Evolutionary conservation across 1,284 basidiomycete species (phyloP), one percentile per base, ranked within the genome.

Genomic region (Naganishia cerealis): DNA sequence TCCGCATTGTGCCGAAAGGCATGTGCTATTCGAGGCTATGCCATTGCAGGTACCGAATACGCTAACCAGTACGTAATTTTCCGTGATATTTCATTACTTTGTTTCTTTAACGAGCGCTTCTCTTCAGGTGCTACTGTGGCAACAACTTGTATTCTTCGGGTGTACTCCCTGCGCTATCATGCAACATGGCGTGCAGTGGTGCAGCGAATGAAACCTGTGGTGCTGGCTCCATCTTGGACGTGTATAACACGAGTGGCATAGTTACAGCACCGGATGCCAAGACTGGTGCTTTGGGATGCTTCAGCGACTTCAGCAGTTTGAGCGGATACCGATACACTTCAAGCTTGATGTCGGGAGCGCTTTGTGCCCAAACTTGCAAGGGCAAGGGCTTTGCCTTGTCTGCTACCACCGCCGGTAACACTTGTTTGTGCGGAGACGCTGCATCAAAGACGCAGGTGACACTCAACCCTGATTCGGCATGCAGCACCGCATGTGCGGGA

Each of bases 401-500:
- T 5, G 66, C 46, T 9, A 58, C 48, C 9, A 58, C 26, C 9
- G 59, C 46, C 36, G 66, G 66, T 6, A 58, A 43, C 50, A 54
- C 66, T 13, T 67, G 66, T 59, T 6, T 67, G 6, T 67, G 66
- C 33, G 66, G 66, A 29, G 43, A 50, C 21, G 61, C 61, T 24
- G 39, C 33, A 42, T 50, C 61, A 15, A 33, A 39, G 15, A 10
- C 18, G 10, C 39, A 43, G 3, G n/a, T 67, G n/a, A 53, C 38
- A 1, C 29, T 57, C 15, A 21, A 29, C 56, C 54, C 67, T 16
- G 67, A 66, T 33, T 54, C 70, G 16, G 18, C 68, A 43, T 74
- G 74, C 62, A 71, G 62, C 33, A 61, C 66, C 29, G 48, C 50
- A 10, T 76, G 75, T 65, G 67, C 67, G 24, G 75, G 75, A 21